A percentile compares a stretch with the other conserved stretches of the same genome.
phyloP scores from a whole-genome alignment of 306 rosid genomes.

The Mucuna pruriens region DNA sequence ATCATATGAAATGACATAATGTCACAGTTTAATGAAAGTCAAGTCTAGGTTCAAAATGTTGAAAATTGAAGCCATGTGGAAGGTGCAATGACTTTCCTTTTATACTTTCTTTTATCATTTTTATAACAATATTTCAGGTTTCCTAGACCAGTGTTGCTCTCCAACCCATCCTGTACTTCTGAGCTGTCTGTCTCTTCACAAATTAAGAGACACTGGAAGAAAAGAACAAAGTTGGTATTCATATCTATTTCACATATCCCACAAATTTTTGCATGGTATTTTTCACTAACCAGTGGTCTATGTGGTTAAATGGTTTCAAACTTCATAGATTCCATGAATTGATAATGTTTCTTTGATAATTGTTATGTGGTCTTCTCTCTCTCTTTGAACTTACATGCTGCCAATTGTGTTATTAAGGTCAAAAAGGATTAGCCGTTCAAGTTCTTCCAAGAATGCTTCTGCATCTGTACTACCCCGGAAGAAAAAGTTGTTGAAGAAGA shows the following conservation, averaged over 20 bases:
- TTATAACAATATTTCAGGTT: slow-evolving; percentile 53
- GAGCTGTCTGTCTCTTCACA: slow-evolving; percentile 49
- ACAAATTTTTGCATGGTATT: slow-evolving; percentile 6
- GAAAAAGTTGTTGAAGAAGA: slow-evolving; percentile 53
- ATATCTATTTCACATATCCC: slow-evolving; percentile 24
- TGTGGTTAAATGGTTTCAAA: slow-evolving; percentile 22
- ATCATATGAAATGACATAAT: slow-evolving; percentile 19
- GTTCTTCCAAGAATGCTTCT: slow-evolving; percentile 61
- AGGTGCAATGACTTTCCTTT: slow-evolving; percentile 24
- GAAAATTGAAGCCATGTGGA: slow-evolving; percentile 27
- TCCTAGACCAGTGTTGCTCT: slow-evolving; percentile 43
- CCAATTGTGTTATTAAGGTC: slow-evolving; percentile 56
- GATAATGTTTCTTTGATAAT: neutral
- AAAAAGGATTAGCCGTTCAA: slow-evolving; percentile 52
- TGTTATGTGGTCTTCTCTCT: neutral
- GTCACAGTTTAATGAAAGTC: slow-evolving; percentile 16
- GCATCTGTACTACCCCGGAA: slow-evolving; percentile 42
- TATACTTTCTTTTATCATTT: slow-evolving; percentile 29
- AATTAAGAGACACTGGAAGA: slow-evolving; percentile 56
- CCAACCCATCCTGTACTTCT: slow-evolving; percentile 52
- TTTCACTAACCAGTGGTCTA: slow-evolving; percentile 21
- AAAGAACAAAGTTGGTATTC: slow-evolving; percentile 69
- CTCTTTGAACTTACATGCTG: slow-evolving; percentile 28
- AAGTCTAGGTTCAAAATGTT: slow-evolving; percentile 27
- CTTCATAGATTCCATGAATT: slow-evolving; percentile 11